These are phyloP conservation scores for Dendrobium chrysotoxum DNA, from an alignment of 106 monocot species.

Conservation along the genomic window DNA sequence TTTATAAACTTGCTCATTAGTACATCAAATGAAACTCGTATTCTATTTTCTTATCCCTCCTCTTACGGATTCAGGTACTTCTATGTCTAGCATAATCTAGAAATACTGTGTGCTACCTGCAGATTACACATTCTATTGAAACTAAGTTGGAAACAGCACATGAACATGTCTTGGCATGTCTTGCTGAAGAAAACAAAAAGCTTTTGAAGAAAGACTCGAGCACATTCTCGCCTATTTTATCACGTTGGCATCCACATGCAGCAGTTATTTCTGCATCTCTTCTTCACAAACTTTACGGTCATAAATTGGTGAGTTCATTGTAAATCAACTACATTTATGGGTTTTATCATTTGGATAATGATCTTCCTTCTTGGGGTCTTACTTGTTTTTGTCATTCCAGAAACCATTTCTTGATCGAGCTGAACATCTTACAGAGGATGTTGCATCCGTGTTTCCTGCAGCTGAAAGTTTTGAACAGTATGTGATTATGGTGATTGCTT, in stretches of 20 bases:
- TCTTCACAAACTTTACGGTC: slow-evolving; percentile 87
- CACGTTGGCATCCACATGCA: slow-evolving; percentile 64
- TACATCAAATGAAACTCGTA: background rate
- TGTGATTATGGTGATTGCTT: slow-evolving; percentile 65
- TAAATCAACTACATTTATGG: background rate
- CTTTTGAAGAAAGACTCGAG: slow-evolving; percentile 81
- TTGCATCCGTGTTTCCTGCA: slow-evolving; percentile 77
- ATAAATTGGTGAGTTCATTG: slow-evolving; percentile 62
- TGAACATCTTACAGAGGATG: slow-evolving; percentile 94
- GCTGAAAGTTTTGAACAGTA: slow-evolving; percentile 87
- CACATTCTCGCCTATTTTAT: slow-evolving; percentile 65
- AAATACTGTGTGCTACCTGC: slow-evolving; percentile 5
- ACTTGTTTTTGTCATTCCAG: slow-evolving; percentile 42
- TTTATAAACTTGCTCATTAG: background rate
- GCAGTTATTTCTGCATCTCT: slow-evolving; percentile 75
- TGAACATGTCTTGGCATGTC: slow-evolving; percentile 71
- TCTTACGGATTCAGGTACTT: background rate
- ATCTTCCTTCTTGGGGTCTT: background rate
- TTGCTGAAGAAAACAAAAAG: slow-evolving; percentile 80
- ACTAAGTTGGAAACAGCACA: slow-evolving; percentile 47
- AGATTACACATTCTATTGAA: slow-evolving; percentile 61
- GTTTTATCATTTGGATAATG: background rate
- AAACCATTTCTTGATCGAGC: slow-evolving; percentile 92
- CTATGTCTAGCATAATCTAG: background rate
- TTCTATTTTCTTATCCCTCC: background rate